Conservation (phyloP, 108 stramenopile species). For the Skeletonema menzelii region DNA sequence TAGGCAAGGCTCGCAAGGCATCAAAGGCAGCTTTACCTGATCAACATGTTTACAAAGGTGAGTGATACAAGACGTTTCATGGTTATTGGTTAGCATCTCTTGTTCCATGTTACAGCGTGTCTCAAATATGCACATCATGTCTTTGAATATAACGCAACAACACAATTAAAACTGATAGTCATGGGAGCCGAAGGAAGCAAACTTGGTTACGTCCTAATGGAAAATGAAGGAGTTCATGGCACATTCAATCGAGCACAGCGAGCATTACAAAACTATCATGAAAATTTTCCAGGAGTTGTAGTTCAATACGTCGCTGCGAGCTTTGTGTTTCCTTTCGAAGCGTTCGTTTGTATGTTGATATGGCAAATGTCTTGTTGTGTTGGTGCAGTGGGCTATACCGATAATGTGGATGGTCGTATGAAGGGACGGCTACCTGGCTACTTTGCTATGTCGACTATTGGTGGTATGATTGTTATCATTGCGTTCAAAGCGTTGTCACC, state of each 20-base stretch:
- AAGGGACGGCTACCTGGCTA: neutral
- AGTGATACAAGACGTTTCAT: neutral
- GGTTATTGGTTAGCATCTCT: neutral
- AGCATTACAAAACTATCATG: slow-evolving; percentile 26
- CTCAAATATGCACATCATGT: neutral
- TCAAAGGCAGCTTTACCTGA: slow-evolving; percentile 21
- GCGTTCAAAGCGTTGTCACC: neutral
- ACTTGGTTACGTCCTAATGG: slow-evolving; percentile 36
- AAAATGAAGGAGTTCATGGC: slow-evolving; percentile 15
- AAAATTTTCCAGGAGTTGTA: slow-evolving; percentile 8
- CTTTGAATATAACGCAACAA: neutral
- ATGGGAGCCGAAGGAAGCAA: slow-evolving; percentile 11
- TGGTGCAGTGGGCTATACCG: neutral
- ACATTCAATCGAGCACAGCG: slow-evolving; percentile 29
- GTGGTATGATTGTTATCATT: neutral
- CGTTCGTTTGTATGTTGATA: neutral
- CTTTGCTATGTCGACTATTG: neutral
- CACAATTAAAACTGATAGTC: neutral
- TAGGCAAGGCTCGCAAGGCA: slow-evolving; percentile 15
- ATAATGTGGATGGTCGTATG: neutral
- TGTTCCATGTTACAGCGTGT: neutral
- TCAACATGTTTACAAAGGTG: slow-evolving; percentile 31
- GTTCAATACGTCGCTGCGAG: slow-evolving; percentile 13
- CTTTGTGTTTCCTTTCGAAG: slow-evolving; percentile 18
- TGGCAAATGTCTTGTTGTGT: neutral